Evolutionary conservation across 2,329 filamentous ascomycete species (phyloP).

Genomic region (Colletotrichum eleusines): DNA sequence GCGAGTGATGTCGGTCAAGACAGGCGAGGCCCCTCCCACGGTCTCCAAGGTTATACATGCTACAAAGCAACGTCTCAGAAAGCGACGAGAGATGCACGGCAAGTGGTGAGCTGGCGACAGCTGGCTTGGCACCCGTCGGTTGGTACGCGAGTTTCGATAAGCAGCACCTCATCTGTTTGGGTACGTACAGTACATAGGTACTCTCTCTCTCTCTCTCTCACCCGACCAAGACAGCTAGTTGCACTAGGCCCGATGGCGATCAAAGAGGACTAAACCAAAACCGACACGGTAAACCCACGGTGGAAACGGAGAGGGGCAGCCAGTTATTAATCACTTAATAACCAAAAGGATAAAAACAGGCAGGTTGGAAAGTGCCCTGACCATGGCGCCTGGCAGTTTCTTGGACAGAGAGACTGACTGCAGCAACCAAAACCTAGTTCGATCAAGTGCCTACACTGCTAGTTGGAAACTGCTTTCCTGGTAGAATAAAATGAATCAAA

Average conservation of each 20-base stretch:
- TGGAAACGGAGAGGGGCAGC: slow-evolving; percentile 4
- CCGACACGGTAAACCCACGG: not conserved
- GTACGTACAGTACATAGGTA: not conserved
- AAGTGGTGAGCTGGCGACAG: slow-evolving; percentile 31
- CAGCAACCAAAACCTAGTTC: not conserved
- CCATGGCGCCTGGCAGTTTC: not conserved
- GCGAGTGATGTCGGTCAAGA: too few relatives aligned
- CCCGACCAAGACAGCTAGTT: not conserved
- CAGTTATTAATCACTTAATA: not conserved
- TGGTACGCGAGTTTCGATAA: not conserved
- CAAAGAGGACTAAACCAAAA: not conserved
- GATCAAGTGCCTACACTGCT: not conserved
- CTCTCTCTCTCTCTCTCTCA: not conserved
- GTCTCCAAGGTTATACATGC: slow-evolving; percentile 4
- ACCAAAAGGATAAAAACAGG: not conserved
- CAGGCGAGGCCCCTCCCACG: too few relatives aligned
- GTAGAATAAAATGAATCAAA: not conserved
- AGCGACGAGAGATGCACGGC: not conserved
- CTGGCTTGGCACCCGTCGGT: slow-evolving; percentile 8
- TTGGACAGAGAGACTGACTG: not conserved
- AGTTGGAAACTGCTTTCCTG: not conserved
- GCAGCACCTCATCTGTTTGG: not conserved
- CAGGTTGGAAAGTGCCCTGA: not conserved
- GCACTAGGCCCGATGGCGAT: slow-evolving; percentile 5
- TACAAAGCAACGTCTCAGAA: slow-evolving; percentile 8